Percentiles rank a stretch among this genome's conserved stretches.
Evolutionary conservation across 208 protist species (phyloP).

Genomic region (Tritrichomonas foetus): DNA sequence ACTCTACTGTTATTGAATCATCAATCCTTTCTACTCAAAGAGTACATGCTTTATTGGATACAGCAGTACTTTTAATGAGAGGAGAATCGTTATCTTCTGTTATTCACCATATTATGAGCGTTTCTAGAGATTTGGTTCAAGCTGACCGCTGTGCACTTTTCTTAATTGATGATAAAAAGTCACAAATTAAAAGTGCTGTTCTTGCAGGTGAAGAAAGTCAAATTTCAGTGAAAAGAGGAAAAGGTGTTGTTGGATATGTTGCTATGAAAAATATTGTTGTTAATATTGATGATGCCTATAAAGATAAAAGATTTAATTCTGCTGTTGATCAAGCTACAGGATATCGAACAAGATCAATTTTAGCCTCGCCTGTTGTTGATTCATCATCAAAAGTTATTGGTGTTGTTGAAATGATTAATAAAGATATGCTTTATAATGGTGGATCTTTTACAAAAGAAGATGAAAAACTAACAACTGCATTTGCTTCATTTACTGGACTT

Average conservation of each 20-base stretch:
- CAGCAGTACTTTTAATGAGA: background rate
- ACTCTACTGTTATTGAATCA: background rate
- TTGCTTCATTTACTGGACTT: background rate
- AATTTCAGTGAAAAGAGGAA: constrained; percentile 4
- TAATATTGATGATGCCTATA: constrained; percentile 40
- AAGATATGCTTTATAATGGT: constrained; percentile 22
- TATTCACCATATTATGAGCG: background rate
- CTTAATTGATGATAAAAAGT: background rate
- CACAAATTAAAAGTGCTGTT: background rate
- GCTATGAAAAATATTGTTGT: background rate
- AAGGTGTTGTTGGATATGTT: constrained; percentile 40
- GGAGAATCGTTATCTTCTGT: background rate
- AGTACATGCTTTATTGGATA: background rate
- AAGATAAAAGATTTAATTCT: constrained; percentile 33
- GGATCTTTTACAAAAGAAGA: constrained; percentile 30
- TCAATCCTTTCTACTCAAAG: background rate
- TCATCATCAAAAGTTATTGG: background rate
- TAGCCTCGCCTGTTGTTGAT: background rate
- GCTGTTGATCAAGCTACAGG: constrained; percentile 38
- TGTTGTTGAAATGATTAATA: constrained; percentile 9
- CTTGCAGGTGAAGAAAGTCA: background rate
- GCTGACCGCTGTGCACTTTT: background rate
- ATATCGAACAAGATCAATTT: constrained; percentile 35
- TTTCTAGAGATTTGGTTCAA: background rate
- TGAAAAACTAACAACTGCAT: background rate